Conservation (phyloP, 768 basidiomycete species). For the Chalciporus pseudorubinellus region DNA sequence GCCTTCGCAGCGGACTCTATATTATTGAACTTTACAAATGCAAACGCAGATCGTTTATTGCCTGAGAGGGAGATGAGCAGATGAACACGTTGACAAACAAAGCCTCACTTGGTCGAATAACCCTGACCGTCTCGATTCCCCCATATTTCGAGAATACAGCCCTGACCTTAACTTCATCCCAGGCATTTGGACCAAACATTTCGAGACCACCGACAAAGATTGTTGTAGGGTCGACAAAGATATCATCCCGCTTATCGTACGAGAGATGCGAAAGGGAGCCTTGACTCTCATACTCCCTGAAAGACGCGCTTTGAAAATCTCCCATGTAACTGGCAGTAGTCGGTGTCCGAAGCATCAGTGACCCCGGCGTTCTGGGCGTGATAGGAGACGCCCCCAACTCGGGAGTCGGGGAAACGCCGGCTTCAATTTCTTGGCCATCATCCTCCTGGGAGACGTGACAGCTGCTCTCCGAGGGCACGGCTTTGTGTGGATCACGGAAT, state of each 20-base stretch:
- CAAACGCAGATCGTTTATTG: constrained; percentile 68
- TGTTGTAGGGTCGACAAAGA: constrained; percentile 60
- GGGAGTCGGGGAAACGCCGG: constrained; percentile 40
- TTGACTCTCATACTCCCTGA: constrained; percentile 22
- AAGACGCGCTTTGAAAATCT: constrained; percentile 33
- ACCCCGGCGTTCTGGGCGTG: constrained; percentile 50
- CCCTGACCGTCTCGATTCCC: constrained; percentile 59
- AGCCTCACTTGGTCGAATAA: constrained; percentile 61
- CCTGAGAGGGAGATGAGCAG: constrained; percentile 35
- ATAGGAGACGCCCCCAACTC: constrained; percentile 47
- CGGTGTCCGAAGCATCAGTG: constrained; percentile 50
- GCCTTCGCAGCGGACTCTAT: constrained; percentile 65
- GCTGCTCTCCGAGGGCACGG: constrained; percentile 20
- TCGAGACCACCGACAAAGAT: constrained; percentile 79
- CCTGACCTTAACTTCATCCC: constrained; percentile 65
- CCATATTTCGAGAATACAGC: constrained; percentile 63
- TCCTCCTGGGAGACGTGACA: constrained; percentile 14
- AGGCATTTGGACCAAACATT: constrained; percentile 57
- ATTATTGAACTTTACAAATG: constrained; percentile 72
- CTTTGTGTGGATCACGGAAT: constrained; percentile 6
- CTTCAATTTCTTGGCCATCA: constrained; percentile 38
- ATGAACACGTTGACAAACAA: neutral
- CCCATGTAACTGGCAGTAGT: constrained; percentile 37
- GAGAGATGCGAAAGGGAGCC: constrained; percentile 20
- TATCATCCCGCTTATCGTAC: constrained; percentile 28